Base-by-base conservation (phyloP, 306 rosid species). In the Vicia faba region DNA sequence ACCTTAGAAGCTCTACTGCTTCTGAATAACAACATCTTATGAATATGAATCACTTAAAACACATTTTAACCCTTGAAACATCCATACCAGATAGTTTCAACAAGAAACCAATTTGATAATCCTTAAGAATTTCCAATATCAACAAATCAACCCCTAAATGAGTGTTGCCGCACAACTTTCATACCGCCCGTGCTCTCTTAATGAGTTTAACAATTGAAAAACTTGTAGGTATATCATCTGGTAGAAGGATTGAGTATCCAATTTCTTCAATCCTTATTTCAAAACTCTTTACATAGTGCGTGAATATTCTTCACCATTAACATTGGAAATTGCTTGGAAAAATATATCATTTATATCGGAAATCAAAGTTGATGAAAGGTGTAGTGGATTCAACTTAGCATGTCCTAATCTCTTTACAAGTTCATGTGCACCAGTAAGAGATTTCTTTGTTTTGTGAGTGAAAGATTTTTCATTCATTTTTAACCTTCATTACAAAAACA, bases 401-500 rank as follows among this genome's bases (percentile, higher is more conserved):
- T 92, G 97, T n/a, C 95, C 95, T 0, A 83, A 61, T 26, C 62
- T 70, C 71, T 58, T 63, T 45, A 89, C 96, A 31, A 89, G 80
- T n/a, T 81, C 90, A 41, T 92, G 90, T 16, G 97, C 90, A 19
- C 61, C 72, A 1, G 86, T 83, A 3, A 92, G 28, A 5, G 84
- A 55, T 84, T 85, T 96, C 50, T 87, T 92, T 3, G 97, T 87
- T 87, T 89, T 92, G 90, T 89, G 87, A 7, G 97, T 92, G 58
- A 87, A 84, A 50, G 85, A 89, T 4, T 89, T 91, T n/a, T 92
- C 90, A 79, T 89, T 87, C 97, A 92, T 92, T 46, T 2, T 46
- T 15, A 14, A 46, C 23, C 20, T 46, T 2, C 53, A 14, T 14
- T 7, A 20, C 23, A 20, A 2, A 20, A 20, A 20, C 23, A 20